These are phyloP conservation scores for Lepidopterella palustris DNA, from an alignment of 495 filamentous ascomycete genomes.

Conservation along the genomic window DNA sequence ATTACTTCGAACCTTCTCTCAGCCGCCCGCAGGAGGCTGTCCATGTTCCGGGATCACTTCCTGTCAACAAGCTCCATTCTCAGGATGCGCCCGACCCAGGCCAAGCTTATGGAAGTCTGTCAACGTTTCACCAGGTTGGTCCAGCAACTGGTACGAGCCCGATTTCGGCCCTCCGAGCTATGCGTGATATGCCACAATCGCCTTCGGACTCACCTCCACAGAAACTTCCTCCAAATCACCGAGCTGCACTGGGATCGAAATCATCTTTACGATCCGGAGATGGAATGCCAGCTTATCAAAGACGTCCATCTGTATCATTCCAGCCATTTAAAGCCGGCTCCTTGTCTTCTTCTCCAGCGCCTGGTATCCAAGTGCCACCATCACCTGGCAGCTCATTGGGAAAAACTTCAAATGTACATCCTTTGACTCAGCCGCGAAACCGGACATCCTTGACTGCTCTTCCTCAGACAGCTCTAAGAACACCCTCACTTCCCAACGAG, in stretches of 20 bases:
- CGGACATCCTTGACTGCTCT: constrained; percentile 59
- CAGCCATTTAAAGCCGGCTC: constrained; percentile 94
- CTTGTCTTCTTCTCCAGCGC: constrained; percentile 79
- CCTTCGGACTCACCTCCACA: constrained; percentile 55
- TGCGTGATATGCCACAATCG: constrained; percentile 49
- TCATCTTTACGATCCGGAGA: constrained; percentile 53
- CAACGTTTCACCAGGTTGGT: constrained; percentile 82
- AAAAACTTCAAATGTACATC: constrained; percentile 43
- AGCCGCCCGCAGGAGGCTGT: constrained; percentile 29
- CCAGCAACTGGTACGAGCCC: constrained; percentile 72
- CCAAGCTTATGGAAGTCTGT: constrained; percentile 86
- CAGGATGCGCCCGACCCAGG: constrained; percentile 54
- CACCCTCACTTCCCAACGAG: constrained; percentile 47
- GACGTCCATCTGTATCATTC: constrained; percentile 85
- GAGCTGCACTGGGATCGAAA: constrained; percentile 53
- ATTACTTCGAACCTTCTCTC: constrained; percentile 73
- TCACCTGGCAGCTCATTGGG: constrained; percentile 58
- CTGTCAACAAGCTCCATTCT: constrained; percentile 36
- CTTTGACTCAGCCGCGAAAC: constrained; percentile 57
- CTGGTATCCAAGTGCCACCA: constrained; percentile 46
- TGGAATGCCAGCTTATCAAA: constrained; percentile 44
- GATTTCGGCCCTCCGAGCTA: constrained; percentile 73
- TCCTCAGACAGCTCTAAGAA: constrained; percentile 58
- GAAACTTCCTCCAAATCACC: constrained; percentile 53
- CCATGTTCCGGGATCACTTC: constrained; percentile 71